Evolutionary conservation across 768 basidiomycete genomes (phyloP), one percentile per base, ranked within the genome.

Genomic region (Piloderma croceum): DNA sequence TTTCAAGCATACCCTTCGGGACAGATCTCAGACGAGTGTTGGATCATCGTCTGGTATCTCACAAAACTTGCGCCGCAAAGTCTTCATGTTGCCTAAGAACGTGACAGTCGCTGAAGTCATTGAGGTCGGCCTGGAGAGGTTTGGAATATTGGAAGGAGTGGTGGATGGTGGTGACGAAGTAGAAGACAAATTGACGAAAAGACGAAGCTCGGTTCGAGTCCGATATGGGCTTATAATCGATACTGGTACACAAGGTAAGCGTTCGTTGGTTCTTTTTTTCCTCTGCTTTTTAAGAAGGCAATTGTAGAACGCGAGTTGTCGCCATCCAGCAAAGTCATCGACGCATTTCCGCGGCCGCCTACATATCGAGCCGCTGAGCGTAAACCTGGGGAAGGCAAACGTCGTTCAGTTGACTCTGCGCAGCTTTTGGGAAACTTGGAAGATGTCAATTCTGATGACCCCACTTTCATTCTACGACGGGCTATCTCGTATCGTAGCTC

Each of bases 101-200:
- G 82, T 87, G 24, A 98, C 90, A 0, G 96, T 97, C 3, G 90
- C 92, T 0, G 96, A 99, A 61, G 92, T 93, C 11, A 90, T 96
- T 27, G 96, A 99, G 60, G 69, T 88, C 25, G 87, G 84, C 5
- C 58, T 99, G 47, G 96, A 97, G 55, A 67, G 91, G 43, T 97
- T 98, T 55, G 96, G 96, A 3, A 96, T 99, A 41, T 68, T 77
- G 24, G 94, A 96, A 27, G 96, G 93, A n/a, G 91, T 99, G 2
- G 94, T 98, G 3, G 93, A 97, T 59, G 96, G 96, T 2, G 96
- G 96, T 2, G 96, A 99, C 59, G 94, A 97, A 54, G 77, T 99
- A 1, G 96, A 99, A 61, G 94, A 97, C 57, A 92, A 94, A 58
- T 68, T 81, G 24, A 71, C 76, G 6, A 90, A 91, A 64, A 70